phyloP scores from a whole-genome alignment of 2,329 filamentous ascomycete genomes.

The Phoma sp. region DNA sequence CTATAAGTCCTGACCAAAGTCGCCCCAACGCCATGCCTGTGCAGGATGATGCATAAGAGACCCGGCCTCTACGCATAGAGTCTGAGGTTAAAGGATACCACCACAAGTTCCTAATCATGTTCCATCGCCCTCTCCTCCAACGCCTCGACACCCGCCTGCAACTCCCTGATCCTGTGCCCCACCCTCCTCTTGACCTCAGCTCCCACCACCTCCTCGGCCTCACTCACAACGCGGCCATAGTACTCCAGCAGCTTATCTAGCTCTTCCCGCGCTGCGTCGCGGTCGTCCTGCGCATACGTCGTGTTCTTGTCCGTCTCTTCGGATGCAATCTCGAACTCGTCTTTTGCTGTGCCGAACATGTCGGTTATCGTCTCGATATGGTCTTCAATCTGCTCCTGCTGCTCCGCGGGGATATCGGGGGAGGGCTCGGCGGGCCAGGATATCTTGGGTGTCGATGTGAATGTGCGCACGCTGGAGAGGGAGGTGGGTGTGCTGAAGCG shows the following conservation, averaged over 20 bases:
- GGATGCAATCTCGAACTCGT: conserved; percentile 59
- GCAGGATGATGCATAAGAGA: too few relatives aligned
- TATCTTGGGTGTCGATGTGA: conserved; percentile 24
- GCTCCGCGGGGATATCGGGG: conserved; percentile 25
- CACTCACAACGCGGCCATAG: conserved; percentile 46
- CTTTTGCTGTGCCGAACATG: conserved; percentile 49
- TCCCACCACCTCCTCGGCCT: conserved; percentile 10
- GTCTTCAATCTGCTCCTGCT: conserved; percentile 35
- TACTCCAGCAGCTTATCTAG: conserved; percentile 58
- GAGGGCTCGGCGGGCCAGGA: conserved; percentile 16
- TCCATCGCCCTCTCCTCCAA: conserved; percentile 61
- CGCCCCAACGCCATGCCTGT: too few relatives aligned
- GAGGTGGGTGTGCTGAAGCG: conserved; percentile 41
- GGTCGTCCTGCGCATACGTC: conserved; percentile 63
- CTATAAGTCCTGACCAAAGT: too few relatives aligned
- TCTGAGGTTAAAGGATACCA: neutral
- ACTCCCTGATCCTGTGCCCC: conserved; percentile 57
- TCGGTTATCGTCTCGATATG: conserved; percentile 47
- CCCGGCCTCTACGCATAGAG: neutral
- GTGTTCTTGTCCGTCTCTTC: conserved; percentile 63
- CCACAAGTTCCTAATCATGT: conserved; percentile 52
- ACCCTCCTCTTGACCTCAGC: conserved; percentile 19
- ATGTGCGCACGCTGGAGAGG: conserved; percentile 43
- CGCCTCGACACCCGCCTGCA: conserved; percentile 59
- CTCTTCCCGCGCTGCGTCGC: conserved; percentile 61